Evolutionary conservation across 2,329 filamentous ascomycete genomes (phyloP).

Genomic region (Dendryphion nanum): DNA sequence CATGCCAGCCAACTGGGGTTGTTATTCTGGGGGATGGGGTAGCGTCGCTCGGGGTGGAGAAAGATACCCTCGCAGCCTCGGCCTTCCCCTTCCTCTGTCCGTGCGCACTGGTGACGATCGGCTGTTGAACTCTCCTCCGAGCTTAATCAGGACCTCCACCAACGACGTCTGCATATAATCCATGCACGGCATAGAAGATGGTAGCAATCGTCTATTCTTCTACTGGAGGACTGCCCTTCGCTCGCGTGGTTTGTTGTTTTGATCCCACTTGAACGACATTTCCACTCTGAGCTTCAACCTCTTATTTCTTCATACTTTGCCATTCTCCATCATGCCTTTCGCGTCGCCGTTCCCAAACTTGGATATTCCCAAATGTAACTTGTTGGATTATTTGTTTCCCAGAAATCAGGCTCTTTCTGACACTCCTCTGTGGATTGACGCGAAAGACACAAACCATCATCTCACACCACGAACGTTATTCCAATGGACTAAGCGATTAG

Average conservation of each 20-base stretch:
- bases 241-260: not conserved
- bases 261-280: not conserved
- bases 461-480: slow-evolving; percentile 48
- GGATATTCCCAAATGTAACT: slow-evolving; percentile 47
- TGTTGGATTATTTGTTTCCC: slow-evolving; percentile 37
- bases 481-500: slow-evolving; percentile 51
- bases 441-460: slow-evolving; percentile 41
- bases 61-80: slow-evolving; percentile 31
- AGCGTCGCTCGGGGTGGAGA: slow-evolving; percentile 20
- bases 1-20: slow-evolving; percentile 7
- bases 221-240: not conserved
- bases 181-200: not conserved
- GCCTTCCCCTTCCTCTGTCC: too few species aligned
- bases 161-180: not conserved
- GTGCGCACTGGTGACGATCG: too few species aligned
- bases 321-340: slow-evolving; percentile 39
- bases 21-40: slow-evolving; percentile 10
- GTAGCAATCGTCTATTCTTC: not conserved
- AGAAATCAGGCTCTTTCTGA: slow-evolving; percentile 29
- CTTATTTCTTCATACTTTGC: not conserved
- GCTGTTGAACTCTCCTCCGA: too few species aligned
- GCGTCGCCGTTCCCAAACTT: slow-evolving; percentile 43
- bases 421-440: slow-evolving; percentile 53
- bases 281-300: not conserved
- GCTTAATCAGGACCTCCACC: too few species aligned